Evolutionary conservation across 371 early-diverging fungal species (phyloP).

Genomic region (Mucor mucedo): DNA sequence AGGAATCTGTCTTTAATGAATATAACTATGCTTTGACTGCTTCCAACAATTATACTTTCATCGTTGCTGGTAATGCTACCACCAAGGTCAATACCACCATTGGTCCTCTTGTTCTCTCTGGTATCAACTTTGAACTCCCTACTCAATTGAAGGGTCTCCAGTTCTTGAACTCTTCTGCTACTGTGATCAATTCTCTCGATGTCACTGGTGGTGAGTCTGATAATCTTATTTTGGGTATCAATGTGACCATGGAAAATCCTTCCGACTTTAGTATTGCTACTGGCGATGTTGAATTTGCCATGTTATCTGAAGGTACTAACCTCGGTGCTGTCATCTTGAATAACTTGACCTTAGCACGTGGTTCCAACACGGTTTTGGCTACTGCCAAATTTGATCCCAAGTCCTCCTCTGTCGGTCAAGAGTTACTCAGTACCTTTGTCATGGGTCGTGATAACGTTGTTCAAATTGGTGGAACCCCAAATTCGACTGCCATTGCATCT

Average conservation of each 20-base stretch:
- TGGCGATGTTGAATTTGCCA: conserved; percentile 55
- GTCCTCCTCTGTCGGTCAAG: conserved; percentile 51
- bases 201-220: conserved; percentile 61
- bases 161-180: conserved; percentile 63
- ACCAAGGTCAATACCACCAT: conserved; percentile 64
- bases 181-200: conserved; percentile 61
- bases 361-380: conserved; percentile 52
- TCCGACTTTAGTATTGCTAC: conserved; percentile 61
- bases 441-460: conserved; percentile 59
- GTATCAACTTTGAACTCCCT: conserved; percentile 62
- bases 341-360: conserved; percentile 53
- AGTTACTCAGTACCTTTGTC: conserved; percentile 57
- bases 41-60: conserved; percentile 47
- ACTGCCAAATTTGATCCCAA: conserved; percentile 57
- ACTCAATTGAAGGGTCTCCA: conserved; percentile 62
- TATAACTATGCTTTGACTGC: conserved; percentile 58
- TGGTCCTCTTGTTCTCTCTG: conserved; percentile 60
- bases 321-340: conserved; percentile 58
- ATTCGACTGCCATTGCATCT: conserved; percentile 55
- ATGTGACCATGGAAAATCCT: conserved; percentile 64
- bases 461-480: conserved; percentile 49
- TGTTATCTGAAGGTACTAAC: conserved; percentile 43
- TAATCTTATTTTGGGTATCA: conserved; percentile 56
- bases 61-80: conserved; percentile 54
- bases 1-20: conserved; percentile 48